Evolutionary conservation across 345 rosid genomes (phyloP).

Genomic region (Xanthoceras sorbifolium): DNA sequence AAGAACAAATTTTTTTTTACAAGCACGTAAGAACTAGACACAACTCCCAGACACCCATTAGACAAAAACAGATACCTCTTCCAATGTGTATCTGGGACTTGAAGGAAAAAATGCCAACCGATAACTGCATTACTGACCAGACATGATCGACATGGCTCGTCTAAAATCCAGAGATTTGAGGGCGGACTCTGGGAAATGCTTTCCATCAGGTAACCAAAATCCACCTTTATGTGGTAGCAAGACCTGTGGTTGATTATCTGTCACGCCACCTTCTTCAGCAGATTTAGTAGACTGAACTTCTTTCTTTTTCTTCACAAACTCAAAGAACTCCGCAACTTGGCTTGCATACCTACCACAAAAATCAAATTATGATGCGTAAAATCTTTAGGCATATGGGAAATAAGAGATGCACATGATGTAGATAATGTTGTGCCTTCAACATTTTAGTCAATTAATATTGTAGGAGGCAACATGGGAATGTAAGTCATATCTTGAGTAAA

Average conservation of each 20-base stretch:
- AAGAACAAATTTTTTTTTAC: neutral
- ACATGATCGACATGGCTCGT: conserved; percentile 62
- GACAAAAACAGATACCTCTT: conserved; percentile 10
- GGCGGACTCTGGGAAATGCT: conserved; percentile 59
- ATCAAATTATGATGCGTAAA: neutral
- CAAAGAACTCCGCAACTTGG: conserved; percentile 92
- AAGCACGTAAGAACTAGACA: neutral
- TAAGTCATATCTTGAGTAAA: neutral
- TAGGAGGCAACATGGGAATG: neutral
- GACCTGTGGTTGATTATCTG: conserved; percentile 38
- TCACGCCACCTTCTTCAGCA: conserved; percentile 24
- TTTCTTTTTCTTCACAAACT: conserved; percentile 82
- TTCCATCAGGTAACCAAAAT: conserved; percentile 64
- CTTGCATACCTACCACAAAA: conserved; percentile 72
- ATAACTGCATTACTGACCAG: conserved; percentile 37
- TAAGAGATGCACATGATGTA: neutral
- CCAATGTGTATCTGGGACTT: conserved; percentile 10
- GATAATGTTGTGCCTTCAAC: neutral
- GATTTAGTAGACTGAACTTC: conserved; percentile 39
- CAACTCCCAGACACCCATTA: conserved; percentile 1
- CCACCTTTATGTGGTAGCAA: conserved; percentile 62
- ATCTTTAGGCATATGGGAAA: neutral
- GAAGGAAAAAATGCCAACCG: neutral
- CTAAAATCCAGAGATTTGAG: conserved; percentile 58
- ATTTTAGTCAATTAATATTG: neutral